Percentiles rank a stretch among this genome's conserved stretches.
phyloP scores from a whole-genome alignment of 495 filamentous ascomycete genomes.

The Podospora appendiculata region DNA sequence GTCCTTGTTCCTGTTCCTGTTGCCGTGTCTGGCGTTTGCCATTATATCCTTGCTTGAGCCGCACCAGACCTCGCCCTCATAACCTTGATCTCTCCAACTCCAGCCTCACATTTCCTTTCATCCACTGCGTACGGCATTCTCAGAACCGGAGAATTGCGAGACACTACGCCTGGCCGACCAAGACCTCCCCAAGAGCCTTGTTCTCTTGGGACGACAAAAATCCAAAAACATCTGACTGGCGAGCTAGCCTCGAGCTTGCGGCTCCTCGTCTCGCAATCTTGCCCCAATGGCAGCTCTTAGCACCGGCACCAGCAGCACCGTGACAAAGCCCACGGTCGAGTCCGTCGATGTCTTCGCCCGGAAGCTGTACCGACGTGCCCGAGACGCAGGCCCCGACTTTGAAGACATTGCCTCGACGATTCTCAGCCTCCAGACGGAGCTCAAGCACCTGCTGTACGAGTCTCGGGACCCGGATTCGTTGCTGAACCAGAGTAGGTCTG shows the following conservation, averaged over 20 bases:
- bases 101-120: too few species aligned
- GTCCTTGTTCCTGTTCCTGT: too few species aligned
- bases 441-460: slow-evolving; percentile 43
- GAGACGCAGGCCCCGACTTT: slow-evolving; percentile 30
- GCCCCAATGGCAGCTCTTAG: slow-evolving; percentile 10
- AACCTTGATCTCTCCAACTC: too few species aligned
- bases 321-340: slow-evolving; percentile 25
- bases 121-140: too few species aligned
- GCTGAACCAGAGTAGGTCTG: slow-evolving; percentile 30
- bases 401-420: slow-evolving; percentile 27
- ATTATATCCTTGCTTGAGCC: too few species aligned
- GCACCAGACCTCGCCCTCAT: too few species aligned
- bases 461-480: slow-evolving; percentile 40
- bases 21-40: too few species aligned
- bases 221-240: background rate
- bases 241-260: too few species aligned
- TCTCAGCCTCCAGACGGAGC: slow-evolving; percentile 35
- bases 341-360: slow-evolving; percentile 34
- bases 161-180: too few species aligned
- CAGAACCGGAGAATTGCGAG: too few species aligned
- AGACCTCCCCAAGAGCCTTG: background rate
- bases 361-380: slow-evolving; percentile 29
- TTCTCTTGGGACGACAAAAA: background rate
- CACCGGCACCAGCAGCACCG: slow-evolving; percentile 1
- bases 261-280: background rate